These are phyloP conservation scores for Aspergillus floridensis DNA, from an alignment of 2,329 filamentous ascomycete species.

Conservation along the genomic window DNA sequence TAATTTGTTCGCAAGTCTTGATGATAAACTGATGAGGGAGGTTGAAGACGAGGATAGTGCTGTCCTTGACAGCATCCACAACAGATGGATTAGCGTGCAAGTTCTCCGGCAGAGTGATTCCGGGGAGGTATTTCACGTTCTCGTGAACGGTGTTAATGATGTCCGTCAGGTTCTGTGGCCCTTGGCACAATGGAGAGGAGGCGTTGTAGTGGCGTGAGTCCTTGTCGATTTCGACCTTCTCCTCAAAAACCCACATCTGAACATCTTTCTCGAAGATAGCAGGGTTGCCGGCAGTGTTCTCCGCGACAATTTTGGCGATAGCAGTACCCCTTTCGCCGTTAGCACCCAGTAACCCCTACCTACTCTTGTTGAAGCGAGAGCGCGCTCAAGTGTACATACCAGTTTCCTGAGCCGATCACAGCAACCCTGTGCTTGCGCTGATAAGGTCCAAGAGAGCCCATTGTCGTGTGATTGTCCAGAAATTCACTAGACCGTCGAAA, in stretches of 20 bases:
- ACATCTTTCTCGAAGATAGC: slow-evolving; percentile 84
- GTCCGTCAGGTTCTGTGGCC: slow-evolving; percentile 80
- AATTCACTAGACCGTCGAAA: slow-evolving; percentile 10
- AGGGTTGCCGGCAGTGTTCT: slow-evolving; percentile 77
- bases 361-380: not conserved
- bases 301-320: slow-evolving; percentile 93
- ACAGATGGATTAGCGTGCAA: slow-evolving; percentile 45
- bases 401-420: slow-evolving; percentile 93
- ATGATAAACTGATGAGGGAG: slow-evolving; percentile 88
- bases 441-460: slow-evolving; percentile 33
- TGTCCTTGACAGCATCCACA: slow-evolving; percentile 72
- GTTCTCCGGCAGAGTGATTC: slow-evolving; percentile 77
- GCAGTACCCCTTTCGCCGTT: slow-evolving; percentile 89
- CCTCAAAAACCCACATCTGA: slow-evolving; percentile 99
- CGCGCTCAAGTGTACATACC: slow-evolving; percentile 53
- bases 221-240: slow-evolving; percentile 73
- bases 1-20: slow-evolving; percentile 77
- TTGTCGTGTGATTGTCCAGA: slow-evolving; percentile 20
- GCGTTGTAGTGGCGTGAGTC: slow-evolving; percentile 71
- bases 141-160: slow-evolving; percentile 92
- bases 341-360: slow-evolving; percentile 57
- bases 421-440: slow-evolving; percentile 52
- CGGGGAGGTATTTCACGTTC: slow-evolving; percentile 97
- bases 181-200: slow-evolving; percentile 71
- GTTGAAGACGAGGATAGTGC: slow-evolving; percentile 93